These are phyloP conservation scores for Cyphellophora attinorum DNA, from an alignment of 2,329 filamentous ascomycete species.

Conservation along the genomic window DNA sequence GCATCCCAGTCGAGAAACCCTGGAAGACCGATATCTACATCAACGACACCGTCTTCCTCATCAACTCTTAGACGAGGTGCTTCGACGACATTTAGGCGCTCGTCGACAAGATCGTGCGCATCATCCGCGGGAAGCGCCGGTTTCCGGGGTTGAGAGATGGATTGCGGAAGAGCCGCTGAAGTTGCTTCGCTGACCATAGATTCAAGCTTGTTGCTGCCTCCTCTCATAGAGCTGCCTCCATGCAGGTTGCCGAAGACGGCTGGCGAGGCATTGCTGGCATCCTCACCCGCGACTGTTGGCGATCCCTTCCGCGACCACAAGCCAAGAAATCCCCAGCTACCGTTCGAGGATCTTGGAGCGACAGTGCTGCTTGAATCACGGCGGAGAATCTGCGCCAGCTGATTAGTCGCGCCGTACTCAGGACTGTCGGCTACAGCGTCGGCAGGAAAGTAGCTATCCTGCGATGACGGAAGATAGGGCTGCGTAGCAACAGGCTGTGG, in stretches of 20 bases:
- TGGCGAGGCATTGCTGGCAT: slow-evolving; percentile 11
- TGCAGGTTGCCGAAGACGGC: not conserved
- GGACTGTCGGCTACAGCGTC: slow-evolving; percentile 20
- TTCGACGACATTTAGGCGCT: slow-evolving; percentile 6
- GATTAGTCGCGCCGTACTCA: slow-evolving; percentile 43
- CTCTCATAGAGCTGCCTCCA: not conserved
- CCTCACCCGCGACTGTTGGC: slow-evolving; percentile 31
- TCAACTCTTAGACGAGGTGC: slow-evolving; percentile 17
- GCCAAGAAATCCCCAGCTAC: slow-evolving; percentile 45
- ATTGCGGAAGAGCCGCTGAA: slow-evolving; percentile 8
- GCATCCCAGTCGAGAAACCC: slow-evolving; percentile 35
- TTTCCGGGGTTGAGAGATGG: slow-evolving; percentile 5
- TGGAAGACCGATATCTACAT: slow-evolving; percentile 48
- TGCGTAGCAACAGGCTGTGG: slow-evolving; percentile 41
- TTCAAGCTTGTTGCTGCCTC: slow-evolving; percentile 21
- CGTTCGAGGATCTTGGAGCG: slow-evolving; percentile 37
- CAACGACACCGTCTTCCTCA: slow-evolving; percentile 49
- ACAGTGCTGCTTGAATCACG: slow-evolving; percentile 42
- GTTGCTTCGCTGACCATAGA: slow-evolving; percentile 31
- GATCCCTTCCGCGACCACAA: slow-evolving; percentile 44
- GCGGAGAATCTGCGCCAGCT: slow-evolving; percentile 43
- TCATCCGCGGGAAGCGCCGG: not conserved
- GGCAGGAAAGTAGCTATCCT: slow-evolving; percentile 17
- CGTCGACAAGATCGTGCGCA: not conserved
- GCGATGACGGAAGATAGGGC: slow-evolving; percentile 38